Conservation (phyloP, 1,284 basidiomycete genomes). For the Rhizoctonia solani region DNA sequence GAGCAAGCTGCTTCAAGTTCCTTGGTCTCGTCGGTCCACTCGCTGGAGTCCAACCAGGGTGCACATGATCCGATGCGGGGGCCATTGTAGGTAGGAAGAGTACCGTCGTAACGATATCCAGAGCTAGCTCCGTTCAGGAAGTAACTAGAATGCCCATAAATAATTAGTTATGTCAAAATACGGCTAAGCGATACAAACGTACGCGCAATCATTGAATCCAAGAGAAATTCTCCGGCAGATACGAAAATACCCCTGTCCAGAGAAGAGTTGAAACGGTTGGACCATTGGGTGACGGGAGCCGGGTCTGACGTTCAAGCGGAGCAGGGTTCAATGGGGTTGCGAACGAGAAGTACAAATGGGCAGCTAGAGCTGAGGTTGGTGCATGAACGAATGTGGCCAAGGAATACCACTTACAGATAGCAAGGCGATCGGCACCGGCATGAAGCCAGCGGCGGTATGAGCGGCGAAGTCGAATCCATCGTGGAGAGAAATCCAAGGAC, state of each 20-base stretch:
- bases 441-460: slow-evolving; percentile 43
- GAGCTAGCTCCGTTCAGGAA: slow-evolving; percentile 65
- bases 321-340: slow-evolving; percentile 48
- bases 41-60: slow-evolving; percentile 72
- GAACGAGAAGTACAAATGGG: slow-evolving; percentile 79
- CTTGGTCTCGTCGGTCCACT: slow-evolving; percentile 65
- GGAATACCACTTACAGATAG: slow-evolving; percentile 52
- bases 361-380: not conserved
- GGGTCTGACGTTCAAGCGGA: slow-evolving; percentile 46
- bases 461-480: slow-evolving; percentile 52
- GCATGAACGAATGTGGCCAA: not conserved
- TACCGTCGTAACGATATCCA: slow-evolving; percentile 50
- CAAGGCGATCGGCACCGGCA: slow-evolving; percentile 71
- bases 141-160: slow-evolving; percentile 71
- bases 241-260: slow-evolving; percentile 70
- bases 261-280: slow-evolving; percentile 54
- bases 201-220: slow-evolving; percentile 83
- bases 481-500: slow-evolving; percentile 66
- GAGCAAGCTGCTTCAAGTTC: slow-evolving; percentile 65
- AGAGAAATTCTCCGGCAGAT: slow-evolving; percentile 78
- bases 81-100: slow-evolving; percentile 42
- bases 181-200: slow-evolving; percentile 5
- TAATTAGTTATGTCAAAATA: slow-evolving; percentile 45
- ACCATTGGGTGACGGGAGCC: slow-evolving; percentile 66
- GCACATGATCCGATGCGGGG: slow-evolving; percentile 50